Base-by-base conservation (phyloP, 345 rosid genomes). In the Euphorbia peplus region DNA sequence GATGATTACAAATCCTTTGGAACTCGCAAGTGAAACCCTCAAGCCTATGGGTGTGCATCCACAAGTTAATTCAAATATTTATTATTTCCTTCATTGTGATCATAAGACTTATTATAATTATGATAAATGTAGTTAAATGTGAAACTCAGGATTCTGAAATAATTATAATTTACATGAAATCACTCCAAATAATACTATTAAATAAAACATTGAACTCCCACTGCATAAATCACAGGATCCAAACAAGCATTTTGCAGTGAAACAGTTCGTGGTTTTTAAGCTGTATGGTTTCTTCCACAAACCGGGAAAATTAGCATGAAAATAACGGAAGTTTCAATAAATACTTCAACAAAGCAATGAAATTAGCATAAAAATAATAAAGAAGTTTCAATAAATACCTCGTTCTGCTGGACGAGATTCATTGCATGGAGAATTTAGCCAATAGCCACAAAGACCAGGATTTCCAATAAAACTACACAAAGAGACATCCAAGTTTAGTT, bases 381-480 rank as follows among this genome's bases (percentile, higher is more conserved):
- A 57, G 5, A 3, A 62, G 32, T 60, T 56, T n/a, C 51, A 51
- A 28, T 64, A n/a, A 68, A 56, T 75, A 92, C 99, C 98, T 84
- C 90, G 83, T 56, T 85, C 96, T 11, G 83, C 14, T 11, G 80
- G 82, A 75, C 50, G 97, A 67, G 91, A 62, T 54, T 68, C 76
- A 28, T 71, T 88, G 73, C 99, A 90, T 2, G 82, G 83, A 51
- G 88, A 85, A 78, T 79, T 77, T 13, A 83, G 84, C 96, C 99
- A 87, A 52, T 81, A 76, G 71, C 96, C 96, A 39, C 98, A 95
- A 53, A 92, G 93, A 70, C 75, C 80, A 14, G 83, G 89, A 76
- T 95, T 92, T 60, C 98, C 99, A 67, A 86, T 74, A 71, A 87
- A 95, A 78, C 98, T 95, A 81, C 70, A 54, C 10, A 46, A 51